phyloP scores from a whole-genome alignment of 306 rosid genomes.

The Fragaria ananassa region DNA sequence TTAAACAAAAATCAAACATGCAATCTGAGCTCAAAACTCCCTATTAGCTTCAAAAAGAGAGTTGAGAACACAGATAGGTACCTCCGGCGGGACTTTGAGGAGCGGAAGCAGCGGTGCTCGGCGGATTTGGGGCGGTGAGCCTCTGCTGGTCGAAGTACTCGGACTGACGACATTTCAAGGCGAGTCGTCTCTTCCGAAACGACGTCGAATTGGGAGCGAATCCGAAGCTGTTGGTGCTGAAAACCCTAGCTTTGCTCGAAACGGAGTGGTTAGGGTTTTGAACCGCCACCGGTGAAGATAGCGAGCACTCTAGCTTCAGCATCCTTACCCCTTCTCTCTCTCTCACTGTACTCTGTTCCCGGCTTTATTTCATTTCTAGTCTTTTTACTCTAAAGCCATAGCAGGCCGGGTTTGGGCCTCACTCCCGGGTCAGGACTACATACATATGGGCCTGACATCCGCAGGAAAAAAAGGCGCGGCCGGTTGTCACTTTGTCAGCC shows the following conservation, averaged over 20 bases:
- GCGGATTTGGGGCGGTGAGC: slow-evolving; percentile 22
- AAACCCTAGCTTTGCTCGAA: slow-evolving; percentile 19
- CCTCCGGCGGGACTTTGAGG: slow-evolving; percentile 42
- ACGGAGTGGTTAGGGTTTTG: slow-evolving; percentile 29
- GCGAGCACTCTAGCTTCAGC: slow-evolving; percentile 39
- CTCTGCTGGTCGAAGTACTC: slow-evolving; percentile 46
- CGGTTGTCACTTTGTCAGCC: slow-evolving; percentile 14
- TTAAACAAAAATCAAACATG: background rate
- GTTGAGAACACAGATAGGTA: slow-evolving; percentile 7
- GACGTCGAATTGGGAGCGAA: slow-evolving; percentile 22
- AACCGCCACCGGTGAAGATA: slow-evolving; percentile 35
- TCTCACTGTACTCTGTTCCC: background rate
- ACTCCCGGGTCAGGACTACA: background rate
- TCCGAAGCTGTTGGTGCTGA: slow-evolving; percentile 27
- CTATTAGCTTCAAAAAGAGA: background rate
- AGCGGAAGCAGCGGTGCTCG: slow-evolving; percentile 20
- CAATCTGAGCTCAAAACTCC: background rate
- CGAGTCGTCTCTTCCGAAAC: slow-evolving; percentile 20
- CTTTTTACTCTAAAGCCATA: background rate
- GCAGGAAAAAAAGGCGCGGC: background rate
- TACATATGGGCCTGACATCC: background rate
- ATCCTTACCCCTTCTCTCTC: slow-evolving; percentile 16
- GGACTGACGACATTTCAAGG: slow-evolving; percentile 61
- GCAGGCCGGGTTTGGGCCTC: background rate
- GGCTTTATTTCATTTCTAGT: slow-evolving; percentile 14